A percentile compares a stretch with the other conserved stretches of the same genome.
Evolutionary conservation across 108 stramenopile species (phyloP).

Genomic region (Skeletonema tropicum): DNA sequence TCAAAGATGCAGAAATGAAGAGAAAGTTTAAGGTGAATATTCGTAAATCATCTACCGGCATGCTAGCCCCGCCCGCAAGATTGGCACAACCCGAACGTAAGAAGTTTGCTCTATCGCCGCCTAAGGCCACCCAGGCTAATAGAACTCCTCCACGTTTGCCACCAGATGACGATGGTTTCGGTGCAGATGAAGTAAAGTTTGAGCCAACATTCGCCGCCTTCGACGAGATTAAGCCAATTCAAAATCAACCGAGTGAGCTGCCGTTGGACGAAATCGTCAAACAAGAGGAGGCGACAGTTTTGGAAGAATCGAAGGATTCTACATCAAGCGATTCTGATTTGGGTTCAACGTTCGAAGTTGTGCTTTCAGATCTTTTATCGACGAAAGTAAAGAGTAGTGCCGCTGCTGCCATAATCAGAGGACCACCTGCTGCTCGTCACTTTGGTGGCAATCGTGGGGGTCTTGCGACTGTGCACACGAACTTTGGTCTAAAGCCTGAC

Average conservation of each 20-base stretch:
- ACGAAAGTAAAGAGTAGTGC: conserved; percentile 78
- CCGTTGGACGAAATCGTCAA: conserved; percentile 3
- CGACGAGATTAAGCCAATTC: conserved; percentile 5
- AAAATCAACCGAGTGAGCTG: not conserved
- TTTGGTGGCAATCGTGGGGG: conserved; percentile 92
- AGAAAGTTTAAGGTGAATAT: conserved; percentile 86
- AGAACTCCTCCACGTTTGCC: conserved; percentile 12
- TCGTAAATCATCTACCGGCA: conserved; percentile 49
- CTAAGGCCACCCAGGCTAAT: conserved; percentile 14
- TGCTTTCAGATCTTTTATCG: conserved; percentile 61
- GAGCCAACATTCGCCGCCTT: conserved; percentile 9
- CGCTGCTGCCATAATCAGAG: conserved; percentile 82
- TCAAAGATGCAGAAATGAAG: conserved; percentile 79
- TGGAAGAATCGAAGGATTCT: not conserved
- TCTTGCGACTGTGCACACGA: conserved; percentile 29
- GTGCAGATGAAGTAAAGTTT: not conserved
- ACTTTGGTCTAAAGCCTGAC: conserved; percentile 39
- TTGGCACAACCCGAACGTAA: conserved; percentile 34
- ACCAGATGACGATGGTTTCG: conserved; percentile 3
- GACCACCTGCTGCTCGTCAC: conserved; percentile 86
- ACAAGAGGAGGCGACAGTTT: conserved; percentile 1
- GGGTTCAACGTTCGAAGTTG: conserved; percentile 46
- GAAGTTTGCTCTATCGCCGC: conserved; percentile 33
- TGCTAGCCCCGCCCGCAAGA: conserved; percentile 41
- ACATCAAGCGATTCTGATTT: not conserved